Base-by-base conservation (phyloP, 345 rosid genomes). In the Noccaea bulbosa region DNA sequence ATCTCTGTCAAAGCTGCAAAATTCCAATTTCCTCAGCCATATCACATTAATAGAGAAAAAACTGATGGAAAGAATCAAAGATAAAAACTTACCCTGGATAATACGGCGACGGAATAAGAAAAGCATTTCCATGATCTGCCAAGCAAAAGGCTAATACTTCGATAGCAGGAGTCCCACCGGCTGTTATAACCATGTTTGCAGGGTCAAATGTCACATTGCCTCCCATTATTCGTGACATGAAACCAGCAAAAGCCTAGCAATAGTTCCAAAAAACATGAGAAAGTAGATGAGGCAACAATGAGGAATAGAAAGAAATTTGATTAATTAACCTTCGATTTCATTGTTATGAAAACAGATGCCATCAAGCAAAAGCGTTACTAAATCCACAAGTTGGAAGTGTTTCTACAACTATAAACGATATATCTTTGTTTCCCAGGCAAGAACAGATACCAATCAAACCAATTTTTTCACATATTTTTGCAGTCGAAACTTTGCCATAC, bases 121-220 rank as follows among this genome's bases (percentile, higher is more conserved):
- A 80, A 74, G 93, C 94, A 60, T 86, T 87, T 65, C 98, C 98
- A 20, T 81, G 91, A 83, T 89, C 98, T 12, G 96, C 97, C 82
- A 91, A 82, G 82, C 94, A 91, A 67, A 89, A 93, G 81, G 87
- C 78, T 20, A 93, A 73, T 34, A 87, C 89, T 82, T 91, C 97
- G n/a, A 91, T 38, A 3, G 98, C 98, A 43, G 95, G 88, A 75
- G 94, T 87, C 37, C 87, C 96, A 71, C 98, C 96, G 2, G 94
- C 84, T 10, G 92, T 93, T 69, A 91, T 78, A 2, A 88, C 83
- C 33, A 87, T 79, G 33, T 84, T 86, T 1, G 88, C 82, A 7
- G 96, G 92, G 72, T 93, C 89, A 74, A 89, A 87, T 2, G 85
- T 77, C 33, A 82, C 83, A 69, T 65, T 65, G 17, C 62, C 70